A percentile compares a stretch with the other conserved stretches of the same genome.
These are phyloP conservation scores for Pyrus hybrid DNA, from an alignment of 331 rosid species.

Conservation along the genomic window DNA sequence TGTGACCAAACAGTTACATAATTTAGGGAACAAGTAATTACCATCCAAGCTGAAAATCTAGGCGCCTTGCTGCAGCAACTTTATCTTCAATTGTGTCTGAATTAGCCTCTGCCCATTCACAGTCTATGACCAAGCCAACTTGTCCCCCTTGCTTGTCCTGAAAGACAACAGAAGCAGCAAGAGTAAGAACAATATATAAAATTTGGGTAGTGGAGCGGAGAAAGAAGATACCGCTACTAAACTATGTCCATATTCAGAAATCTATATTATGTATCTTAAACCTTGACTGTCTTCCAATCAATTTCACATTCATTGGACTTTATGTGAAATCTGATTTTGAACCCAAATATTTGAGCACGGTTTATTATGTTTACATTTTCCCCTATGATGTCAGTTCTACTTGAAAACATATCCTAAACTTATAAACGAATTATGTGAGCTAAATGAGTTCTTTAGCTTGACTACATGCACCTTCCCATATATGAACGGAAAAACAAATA, in stretches of 20 bases:
- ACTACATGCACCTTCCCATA: not conserved
- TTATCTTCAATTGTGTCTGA: conserved; percentile 65
- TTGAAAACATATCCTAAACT: not conserved
- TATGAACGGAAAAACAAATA: not conserved
- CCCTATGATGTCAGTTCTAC: not conserved
- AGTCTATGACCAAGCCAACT: conserved; percentile 65
- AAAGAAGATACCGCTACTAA: not conserved
- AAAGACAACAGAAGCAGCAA: conserved; percentile 8
- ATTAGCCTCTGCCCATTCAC: conserved; percentile 96
- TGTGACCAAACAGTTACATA: not conserved
- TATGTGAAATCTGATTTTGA: too few relatives aligned
- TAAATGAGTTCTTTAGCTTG: not conserved
- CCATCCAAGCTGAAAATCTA: conserved; percentile 97
- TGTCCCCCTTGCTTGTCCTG: conserved; percentile 84
- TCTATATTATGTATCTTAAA: not conserved
- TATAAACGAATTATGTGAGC: not conserved
- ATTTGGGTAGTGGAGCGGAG: not conserved
- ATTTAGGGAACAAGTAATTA: conserved; percentile 15
- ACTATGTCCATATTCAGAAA: not conserved
- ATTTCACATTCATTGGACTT: too few relatives aligned
- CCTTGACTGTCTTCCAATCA: too few relatives aligned
- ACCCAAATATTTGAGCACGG: not conserved
- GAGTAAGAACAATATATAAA: not conserved
- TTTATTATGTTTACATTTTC: not conserved
- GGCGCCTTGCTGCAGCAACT: conserved; percentile 76